These are phyloP conservation scores for Malus sieversii DNA, from an alignment of 306 rosid species.

Conservation along the genomic window DNA sequence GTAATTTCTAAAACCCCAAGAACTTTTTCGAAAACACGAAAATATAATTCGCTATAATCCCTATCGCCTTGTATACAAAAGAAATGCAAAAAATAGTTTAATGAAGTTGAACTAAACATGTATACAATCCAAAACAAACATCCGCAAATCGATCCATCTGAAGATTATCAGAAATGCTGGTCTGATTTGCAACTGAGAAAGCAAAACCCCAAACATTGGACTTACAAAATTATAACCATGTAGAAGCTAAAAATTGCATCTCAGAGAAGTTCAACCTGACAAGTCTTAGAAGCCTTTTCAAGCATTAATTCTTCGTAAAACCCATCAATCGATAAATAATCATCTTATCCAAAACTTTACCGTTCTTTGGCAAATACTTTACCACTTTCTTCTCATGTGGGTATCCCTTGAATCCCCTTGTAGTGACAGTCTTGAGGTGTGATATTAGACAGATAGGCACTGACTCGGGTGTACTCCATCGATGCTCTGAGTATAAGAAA, in stretches of 20 bases:
- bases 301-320: not conserved
- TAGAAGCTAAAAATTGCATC: not conserved
- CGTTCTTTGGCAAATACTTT: not conserved
- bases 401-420: not conserved
- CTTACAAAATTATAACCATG: not conserved
- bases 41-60: too few relatives aligned
- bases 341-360: too few relatives aligned
- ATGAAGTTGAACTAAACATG: too few relatives aligned
- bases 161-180: too few relatives aligned
- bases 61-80: too few relatives aligned
- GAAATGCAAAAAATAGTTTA: too few relatives aligned
- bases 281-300: too few relatives aligned
- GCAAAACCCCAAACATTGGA: too few relatives aligned
- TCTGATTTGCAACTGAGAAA: too few relatives aligned
- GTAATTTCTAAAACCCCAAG: too few relatives aligned
- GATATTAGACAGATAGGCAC: not conserved
- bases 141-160: not conserved
- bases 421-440: not conserved
- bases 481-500: not conserved
- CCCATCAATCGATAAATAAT: not conserved
- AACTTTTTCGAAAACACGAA: too few relatives aligned
- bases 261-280: not conserved
- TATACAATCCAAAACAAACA: too few relatives aligned
- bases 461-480: not conserved
- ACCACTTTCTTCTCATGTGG: not conserved